A percentile compares a stretch with the other conserved stretches of the same genome.
phyloP scores from a whole-genome alignment of 2,329 filamentous ascomycete genomes.

The Cladosporium sp. region DNA sequence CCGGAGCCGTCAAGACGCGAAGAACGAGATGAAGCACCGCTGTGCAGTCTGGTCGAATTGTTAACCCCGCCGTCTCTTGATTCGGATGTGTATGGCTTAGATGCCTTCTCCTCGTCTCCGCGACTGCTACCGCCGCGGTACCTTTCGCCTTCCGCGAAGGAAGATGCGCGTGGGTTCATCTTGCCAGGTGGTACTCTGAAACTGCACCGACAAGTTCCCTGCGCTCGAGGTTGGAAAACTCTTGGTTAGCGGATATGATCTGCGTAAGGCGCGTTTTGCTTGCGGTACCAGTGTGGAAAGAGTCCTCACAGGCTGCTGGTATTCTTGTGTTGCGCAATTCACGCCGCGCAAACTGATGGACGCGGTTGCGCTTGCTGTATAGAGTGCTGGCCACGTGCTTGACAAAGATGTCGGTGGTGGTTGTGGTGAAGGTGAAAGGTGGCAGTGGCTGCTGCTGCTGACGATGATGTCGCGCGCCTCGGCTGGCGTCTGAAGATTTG shows the following conservation, averaged over 20 bases:
- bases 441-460: not conserved
- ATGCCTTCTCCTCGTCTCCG: conserved; percentile 77
- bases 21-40: conserved; percentile 33
- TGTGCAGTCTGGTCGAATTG: conserved; percentile 72
- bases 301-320: conserved; percentile 27
- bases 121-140: conserved; percentile 57
- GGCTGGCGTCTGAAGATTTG: not conserved
- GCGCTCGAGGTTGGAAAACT: conserved; percentile 18
- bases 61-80: conserved; percentile 82
- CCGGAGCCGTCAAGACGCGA: conserved; percentile 18
- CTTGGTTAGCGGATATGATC: conserved; percentile 24
- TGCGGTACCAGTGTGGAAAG: conserved; percentile 26
- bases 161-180: conserved; percentile 43
- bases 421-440: not conserved
- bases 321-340: not conserved
- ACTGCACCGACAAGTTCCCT: conserved; percentile 14
- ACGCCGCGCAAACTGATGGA: not conserved
- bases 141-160: conserved; percentile 83
- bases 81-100: conserved; percentile 66
- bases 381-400: not conserved
- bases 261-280: conserved; percentile 9
- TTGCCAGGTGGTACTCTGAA: conserved; percentile 17
- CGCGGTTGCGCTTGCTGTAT: conserved; percentile 7
- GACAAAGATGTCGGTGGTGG: not conserved
- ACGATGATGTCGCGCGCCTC: not conserved